Evolutionary conservation across 192 early-diverging fungal species (phyloP), one percentile per base, ranked within the genome.

Genomic region (Dissophora ornata): DNA sequence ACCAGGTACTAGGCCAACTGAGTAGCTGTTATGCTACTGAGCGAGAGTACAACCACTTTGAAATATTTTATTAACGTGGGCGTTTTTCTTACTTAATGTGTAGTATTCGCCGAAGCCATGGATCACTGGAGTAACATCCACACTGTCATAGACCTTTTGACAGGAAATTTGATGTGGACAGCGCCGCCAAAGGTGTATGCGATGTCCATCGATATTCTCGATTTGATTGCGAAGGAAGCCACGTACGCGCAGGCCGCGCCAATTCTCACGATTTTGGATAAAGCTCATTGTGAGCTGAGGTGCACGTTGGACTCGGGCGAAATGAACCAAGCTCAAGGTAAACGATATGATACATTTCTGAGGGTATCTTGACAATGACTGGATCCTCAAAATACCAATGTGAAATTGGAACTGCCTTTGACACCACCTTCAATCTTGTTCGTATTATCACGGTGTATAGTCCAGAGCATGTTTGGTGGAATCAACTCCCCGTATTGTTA

Each of bases 121-220:
- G 73, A 77, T 62, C 73, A 77, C 24, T 77, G 73, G 73, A 62
- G 58, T 28, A 77, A 77, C 22, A 77, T 77, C 54, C 33, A 56
- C n/a, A 42, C 30, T 4, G 57, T 51, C 16, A 67, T 77, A 29
- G 18, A 55, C 5, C 11, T 77, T 5, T 32, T 77, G 30, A 52
- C 44, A n/a, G 58, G 64, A 5, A 77, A 77, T 44, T 33, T 77
- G 44, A 67, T 67, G 73, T 77, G 64, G 63, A 33, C 64, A 24
- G 44, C 73, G 0, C 73, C 64, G 8, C n/a, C 28, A 7, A 15
- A 60, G 8, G 73, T 77, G 25, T 77, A 62, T 26, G 22, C 22
- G 2, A n/a, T 30, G 8, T 67, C 63, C 4, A 56, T 77, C 52
- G 32, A 42, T 12, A 67, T 77, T 19, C 53, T 77, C 7, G 40